phyloP scores from a whole-genome alignment of 2,329 filamentous ascomycete genomes.

The Penicillium concentricum region DNA sequence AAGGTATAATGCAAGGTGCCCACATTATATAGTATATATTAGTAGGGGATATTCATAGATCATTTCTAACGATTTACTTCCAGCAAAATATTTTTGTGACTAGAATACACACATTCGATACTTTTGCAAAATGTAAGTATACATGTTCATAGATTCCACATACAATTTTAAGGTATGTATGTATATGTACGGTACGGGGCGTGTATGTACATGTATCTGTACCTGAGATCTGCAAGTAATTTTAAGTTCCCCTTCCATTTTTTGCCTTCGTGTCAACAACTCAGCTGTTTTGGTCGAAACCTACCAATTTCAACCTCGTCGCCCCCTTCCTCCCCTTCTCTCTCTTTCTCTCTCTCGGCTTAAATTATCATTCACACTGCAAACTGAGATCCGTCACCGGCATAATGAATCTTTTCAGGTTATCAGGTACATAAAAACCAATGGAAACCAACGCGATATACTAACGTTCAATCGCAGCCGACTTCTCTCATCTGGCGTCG shows the following conservation, averaged over 20 bases:
- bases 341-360: neutral
- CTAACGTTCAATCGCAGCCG: conserved; percentile 57
- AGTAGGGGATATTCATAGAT: neutral
- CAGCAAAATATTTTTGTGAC: neutral
- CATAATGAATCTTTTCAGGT: conserved; percentile 69
- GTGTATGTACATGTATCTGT: conserved; percentile 9
- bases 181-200: conserved; percentile 1
- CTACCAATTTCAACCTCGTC: conserved; percentile 1
- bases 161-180: too few species aligned
- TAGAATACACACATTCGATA: neutral
- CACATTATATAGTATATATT: neutral
- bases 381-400: conserved; percentile 6
- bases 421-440: conserved; percentile 54
- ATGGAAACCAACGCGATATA: neutral
- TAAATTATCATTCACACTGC: neutral
- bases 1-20: neutral
- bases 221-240: conserved; percentile 22
- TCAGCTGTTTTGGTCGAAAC: conserved; percentile 6
- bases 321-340: neutral
- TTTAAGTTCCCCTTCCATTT: conserved; percentile 21
- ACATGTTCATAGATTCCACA: too few species aligned
- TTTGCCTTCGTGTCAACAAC: conserved; percentile 44
- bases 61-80: neutral
- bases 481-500: conserved; percentile 91
- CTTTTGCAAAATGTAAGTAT: neutral